These are phyloP conservation scores for Diaporthe australafricana DNA, from an alignment of 2,329 filamentous ascomycete species.

Conservation along the genomic window DNA sequence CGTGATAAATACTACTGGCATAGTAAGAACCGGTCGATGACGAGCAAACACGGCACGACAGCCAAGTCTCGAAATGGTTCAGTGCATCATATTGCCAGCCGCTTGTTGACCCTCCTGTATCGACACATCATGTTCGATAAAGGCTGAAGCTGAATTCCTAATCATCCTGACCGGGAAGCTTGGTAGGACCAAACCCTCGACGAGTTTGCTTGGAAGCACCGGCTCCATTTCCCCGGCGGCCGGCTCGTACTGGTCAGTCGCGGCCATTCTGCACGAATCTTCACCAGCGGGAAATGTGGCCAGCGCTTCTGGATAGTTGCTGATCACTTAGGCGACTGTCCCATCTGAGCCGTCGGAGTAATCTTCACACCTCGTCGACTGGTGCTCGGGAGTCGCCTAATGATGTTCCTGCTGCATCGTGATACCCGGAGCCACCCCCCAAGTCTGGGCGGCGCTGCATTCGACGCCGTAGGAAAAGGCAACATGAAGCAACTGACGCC, in stretches of 20 bases:
- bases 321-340: background rate
- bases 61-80: background rate
- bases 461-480: background rate
- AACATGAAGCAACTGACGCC: background rate
- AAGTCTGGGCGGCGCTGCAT: background rate
- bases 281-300: background rate
- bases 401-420: slow-evolving; percentile 5
- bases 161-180: background rate
- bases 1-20: background rate
- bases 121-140: background rate
- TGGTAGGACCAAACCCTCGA: background rate
- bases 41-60: background rate
- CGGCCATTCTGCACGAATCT: background rate
- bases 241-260: background rate
- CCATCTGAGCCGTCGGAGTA: background rate
- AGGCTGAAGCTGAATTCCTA: background rate
- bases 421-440: background rate
- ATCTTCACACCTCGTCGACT: background rate
- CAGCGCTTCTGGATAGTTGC: background rate
- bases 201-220: background rate
- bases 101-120: background rate
- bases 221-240: background rate
- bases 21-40: background rate
- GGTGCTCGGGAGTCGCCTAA: background rate
- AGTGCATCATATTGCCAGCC: background rate